A percentile compares a stretch with the other conserved stretches of the same genome.
Conservation (phyloP, 257 asterid species). For the Lycium ferocissimum region DNA sequence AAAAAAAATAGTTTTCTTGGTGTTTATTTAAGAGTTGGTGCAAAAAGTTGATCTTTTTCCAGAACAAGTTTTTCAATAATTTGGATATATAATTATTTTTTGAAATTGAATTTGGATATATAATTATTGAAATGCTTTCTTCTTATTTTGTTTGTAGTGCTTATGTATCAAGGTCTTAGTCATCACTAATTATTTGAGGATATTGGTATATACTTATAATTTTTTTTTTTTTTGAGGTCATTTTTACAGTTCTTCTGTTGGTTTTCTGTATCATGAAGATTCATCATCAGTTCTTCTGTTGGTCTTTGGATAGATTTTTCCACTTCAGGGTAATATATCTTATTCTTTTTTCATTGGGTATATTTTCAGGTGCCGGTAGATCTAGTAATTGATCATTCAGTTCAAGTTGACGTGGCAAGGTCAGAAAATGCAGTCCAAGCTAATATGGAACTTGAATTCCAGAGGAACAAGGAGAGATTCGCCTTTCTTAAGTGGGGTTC, state of each 20-base stretch:
- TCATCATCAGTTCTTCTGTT: neutral
- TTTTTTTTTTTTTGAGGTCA: neutral
- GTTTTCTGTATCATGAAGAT: neutral
- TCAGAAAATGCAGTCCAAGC: constrained; percentile 92
- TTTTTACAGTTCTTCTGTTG: neutral
- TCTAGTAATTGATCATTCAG: constrained; percentile 97
- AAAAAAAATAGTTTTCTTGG: constrained; percentile 7
- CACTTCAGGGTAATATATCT: neutral
- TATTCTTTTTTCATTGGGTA: neutral
- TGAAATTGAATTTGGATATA: neutral
- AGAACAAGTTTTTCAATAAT: neutral
- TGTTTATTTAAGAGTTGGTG: neutral
- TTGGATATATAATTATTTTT: neutral
- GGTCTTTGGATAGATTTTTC: neutral
- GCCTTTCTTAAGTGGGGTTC: constrained; percentile 99
- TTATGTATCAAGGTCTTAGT: neutral
- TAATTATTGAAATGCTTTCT: neutral
- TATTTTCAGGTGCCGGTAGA: constrained; percentile 89
- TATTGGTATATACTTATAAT: neutral
- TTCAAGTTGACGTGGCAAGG: constrained; percentile 93
- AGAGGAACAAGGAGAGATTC: constrained; percentile 96
- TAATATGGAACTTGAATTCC: constrained; percentile 91
- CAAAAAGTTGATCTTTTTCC: neutral
- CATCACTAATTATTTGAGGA: neutral
- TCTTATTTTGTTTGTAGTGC: neutral